Percentiles rank a stretch among this genome's conserved stretches.
Conservation (phyloP, 2,329 filamentous ascomycete species). For the Aspergillus carbonarius region DNA sequence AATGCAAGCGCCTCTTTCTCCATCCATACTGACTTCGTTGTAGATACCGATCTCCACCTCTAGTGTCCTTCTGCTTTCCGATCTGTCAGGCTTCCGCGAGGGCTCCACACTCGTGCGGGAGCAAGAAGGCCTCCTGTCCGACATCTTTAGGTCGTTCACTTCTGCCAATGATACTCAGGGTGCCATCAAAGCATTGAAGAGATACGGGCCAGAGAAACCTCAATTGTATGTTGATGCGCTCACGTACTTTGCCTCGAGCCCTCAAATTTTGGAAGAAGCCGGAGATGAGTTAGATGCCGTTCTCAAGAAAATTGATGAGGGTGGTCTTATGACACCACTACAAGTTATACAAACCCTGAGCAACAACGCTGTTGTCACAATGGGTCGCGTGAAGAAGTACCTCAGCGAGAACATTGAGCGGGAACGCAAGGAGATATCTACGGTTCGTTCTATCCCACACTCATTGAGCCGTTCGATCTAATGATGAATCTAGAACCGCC, state of each 20-base stretch:
- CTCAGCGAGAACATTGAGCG: conserved; percentile 83
- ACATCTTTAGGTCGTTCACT: conserved; percentile 96
- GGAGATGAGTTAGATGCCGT: conserved; percentile 81
- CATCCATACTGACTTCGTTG: neutral
- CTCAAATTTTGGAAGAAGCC: conserved; percentile 77
- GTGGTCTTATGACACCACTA: conserved; percentile 89
- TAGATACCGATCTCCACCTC: conserved; percentile 83
- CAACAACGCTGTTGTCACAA: conserved; percentile 79
- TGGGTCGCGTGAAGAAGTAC: conserved; percentile 96
- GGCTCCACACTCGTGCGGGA: conserved; percentile 92
- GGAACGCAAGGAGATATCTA: conserved; percentile 80
- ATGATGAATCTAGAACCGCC: conserved; percentile 61
- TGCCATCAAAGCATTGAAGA: conserved; percentile 82
- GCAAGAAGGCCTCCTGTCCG: conserved; percentile 84
- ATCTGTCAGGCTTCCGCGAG: conserved; percentile 84
- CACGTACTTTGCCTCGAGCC: conserved; percentile 87
- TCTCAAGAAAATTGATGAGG: conserved; percentile 80
- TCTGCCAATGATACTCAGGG: conserved; percentile 87
- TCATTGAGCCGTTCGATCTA: conserved; percentile 13
- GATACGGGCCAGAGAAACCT: conserved; percentile 88
- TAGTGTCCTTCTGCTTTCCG: conserved; percentile 87
- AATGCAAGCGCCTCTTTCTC: neutral
- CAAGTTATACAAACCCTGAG: conserved; percentile 93
- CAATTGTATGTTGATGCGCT: conserved; percentile 90
- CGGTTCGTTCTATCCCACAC: conserved; percentile 32